Percentiles rank a stretch among this genome's conserved stretches.
phyloP scores from a whole-genome alignment of 2,329 filamentous ascomycete genomes.

The Huntiella bhutanensis region DNA sequence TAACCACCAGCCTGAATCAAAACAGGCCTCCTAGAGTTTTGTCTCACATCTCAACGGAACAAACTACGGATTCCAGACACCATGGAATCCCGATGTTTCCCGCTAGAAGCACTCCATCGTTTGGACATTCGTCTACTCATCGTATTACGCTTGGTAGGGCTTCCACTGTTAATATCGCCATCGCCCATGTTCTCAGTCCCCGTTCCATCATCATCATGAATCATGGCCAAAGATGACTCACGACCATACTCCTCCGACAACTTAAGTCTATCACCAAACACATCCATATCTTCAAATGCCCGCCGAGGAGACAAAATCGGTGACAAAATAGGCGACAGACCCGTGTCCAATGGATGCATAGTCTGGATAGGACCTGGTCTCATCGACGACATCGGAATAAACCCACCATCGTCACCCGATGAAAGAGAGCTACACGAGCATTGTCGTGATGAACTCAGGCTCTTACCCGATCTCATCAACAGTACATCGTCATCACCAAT shows the following conservation, averaged over 20 bases:
- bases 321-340: not conserved
- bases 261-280: conserved; percentile 3
- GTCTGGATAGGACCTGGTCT: not conserved
- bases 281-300: conserved; percentile 3
- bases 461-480: conserved; percentile 7
- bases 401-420: not conserved
- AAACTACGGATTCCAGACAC: conserved; percentile 8
- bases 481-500: conserved; percentile 6
- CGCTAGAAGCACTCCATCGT: conserved; percentile 8
- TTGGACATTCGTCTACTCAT: conserved; percentile 5
- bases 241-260: not conserved
- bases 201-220: not conserved
- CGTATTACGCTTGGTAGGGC: conserved; percentile 2
- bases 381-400: not conserved
- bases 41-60: conserved; percentile 5
- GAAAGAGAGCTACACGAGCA: not conserved
- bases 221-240: not conserved
- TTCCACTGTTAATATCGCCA: not conserved
- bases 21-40: not conserved
- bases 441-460: not conserved
- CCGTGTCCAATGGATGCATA: not conserved
- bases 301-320: conserved; percentile 2
- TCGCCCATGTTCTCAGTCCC: not conserved
- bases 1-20: not conserved
- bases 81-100: conserved; percentile 9